Evolutionary conservation across 345 rosid species (phyloP), one percentile per base, ranked within the genome.

Genomic region (Eucalyptus cloeziana): DNA sequence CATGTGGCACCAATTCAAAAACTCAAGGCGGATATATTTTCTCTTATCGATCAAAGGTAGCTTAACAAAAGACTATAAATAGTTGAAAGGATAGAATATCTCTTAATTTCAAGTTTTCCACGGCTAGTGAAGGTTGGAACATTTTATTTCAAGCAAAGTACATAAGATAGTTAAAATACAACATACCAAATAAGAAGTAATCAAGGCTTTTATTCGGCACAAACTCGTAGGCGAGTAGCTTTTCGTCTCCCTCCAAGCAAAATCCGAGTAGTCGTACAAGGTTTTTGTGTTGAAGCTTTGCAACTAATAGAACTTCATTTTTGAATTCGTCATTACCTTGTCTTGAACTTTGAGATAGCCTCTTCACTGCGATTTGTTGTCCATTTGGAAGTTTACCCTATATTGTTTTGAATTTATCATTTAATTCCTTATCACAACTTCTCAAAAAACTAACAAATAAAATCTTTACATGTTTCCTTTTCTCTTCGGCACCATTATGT

Each of bases 341-440:
- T 5, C 25, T 45, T 4, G 96, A 95, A 43, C 37, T 31, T 79
- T 2, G 71, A 13, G 94, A 92, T 6, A 95, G 87, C 86, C 92
- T 95, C 87, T 95, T 95, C 22, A 94, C 95, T 0, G 96, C 97
- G 24, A 94, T 85, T 15, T 91, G 89, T 88, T 87, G 90, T 33
- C 94, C 94, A 49, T 92, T 88, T 33, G 79, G 58, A 52, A 94
- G 90, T 25, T 37, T 80, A 21, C 96, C 97, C 95, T 94, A 87
- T 13, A 37, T 44, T 56, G 30, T 31, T 58, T 44, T n/a, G 14
- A 10, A 45, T 31, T 49, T 30, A 49, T n/a, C 79, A 25, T 49
- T 44, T 13, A 13, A 31, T 86, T 17, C 24, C 27, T 30, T 25
- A 64, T 31, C 31, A 12, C 19, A n/a, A 64, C 71, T 64, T 64